A percentile compares a stretch with the other conserved stretches of the same genome.
These are phyloP conservation scores for Saturnispora dispora DNA, from an alignment of 805 yeast genomes.

Conservation along the genomic window DNA sequence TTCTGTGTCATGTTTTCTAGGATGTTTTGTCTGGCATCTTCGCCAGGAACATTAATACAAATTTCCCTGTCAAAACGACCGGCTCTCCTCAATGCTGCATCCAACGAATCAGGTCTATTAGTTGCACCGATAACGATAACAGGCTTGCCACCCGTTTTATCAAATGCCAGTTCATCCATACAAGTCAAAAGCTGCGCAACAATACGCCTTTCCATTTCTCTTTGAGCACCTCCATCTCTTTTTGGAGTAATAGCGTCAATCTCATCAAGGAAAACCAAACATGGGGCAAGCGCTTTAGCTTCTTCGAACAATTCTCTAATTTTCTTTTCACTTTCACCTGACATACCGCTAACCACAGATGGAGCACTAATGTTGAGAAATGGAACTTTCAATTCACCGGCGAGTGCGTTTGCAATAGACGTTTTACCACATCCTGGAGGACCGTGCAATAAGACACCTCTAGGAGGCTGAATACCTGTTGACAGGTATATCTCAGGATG, in stretches of 20 bases:
- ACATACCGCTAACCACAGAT: slow-evolving; percentile 95
- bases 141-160: slow-evolving; percentile 85
- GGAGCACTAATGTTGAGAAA: slow-evolving; percentile 91
- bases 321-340: slow-evolving; percentile 97
- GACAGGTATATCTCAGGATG: slow-evolving; percentile 87
- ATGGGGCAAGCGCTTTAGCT: slow-evolving; percentile 84
- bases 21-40: slow-evolving; percentile 67
- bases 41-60: slow-evolving; percentile 90
- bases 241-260: slow-evolving; percentile 98
- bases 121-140: slow-evolving; percentile 95
- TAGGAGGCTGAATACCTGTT: slow-evolving; percentile 91
- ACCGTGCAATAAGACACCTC: slow-evolving; percentile 90
- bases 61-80: slow-evolving; percentile 96
- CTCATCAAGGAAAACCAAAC: slow-evolving; percentile 88
- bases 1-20: slow-evolving; percentile 61
- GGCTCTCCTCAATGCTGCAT: slow-evolving; percentile 90
- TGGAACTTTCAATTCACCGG: slow-evolving; percentile 91
- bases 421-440: slow-evolving; percentile 99
- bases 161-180: slow-evolving; percentile 85
- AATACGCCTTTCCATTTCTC: slow-evolving; percentile 96
- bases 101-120: slow-evolving; percentile 90
- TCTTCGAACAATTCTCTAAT: slow-evolving; percentile 89
- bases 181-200: slow-evolving; percentile 93
- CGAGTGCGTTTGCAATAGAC: slow-evolving; percentile 89
- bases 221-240: slow-evolving; percentile 96